These are phyloP conservation scores for Trypanosoma melophagium DNA, from an alignment of 208 protist genomes.

Conservation along the genomic window DNA sequence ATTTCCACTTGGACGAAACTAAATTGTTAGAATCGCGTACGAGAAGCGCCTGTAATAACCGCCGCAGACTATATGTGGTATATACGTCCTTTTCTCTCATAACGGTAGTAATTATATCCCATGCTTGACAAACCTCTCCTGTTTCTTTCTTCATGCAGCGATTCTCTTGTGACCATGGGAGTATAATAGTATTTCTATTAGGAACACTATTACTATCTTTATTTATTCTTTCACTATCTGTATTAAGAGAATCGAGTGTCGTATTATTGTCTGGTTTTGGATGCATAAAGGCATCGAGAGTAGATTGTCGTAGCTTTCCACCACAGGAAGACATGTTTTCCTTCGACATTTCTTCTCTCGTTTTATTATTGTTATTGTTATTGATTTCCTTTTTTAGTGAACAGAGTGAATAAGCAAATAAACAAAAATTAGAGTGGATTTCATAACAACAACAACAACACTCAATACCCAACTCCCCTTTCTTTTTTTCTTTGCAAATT, in stretches of 20 bases:
- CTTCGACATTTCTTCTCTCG: not conserved
- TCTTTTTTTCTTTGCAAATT: not conserved
- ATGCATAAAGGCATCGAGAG: not conserved
- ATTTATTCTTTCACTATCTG: not conserved
- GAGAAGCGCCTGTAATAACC: conserved; percentile 40
- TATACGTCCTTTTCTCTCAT: conserved; percentile 19
- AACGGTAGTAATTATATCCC: conserved; percentile 31
- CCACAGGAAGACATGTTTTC: not conserved
- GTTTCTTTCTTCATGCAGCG: not conserved
- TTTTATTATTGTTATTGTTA: no score
- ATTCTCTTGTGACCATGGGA: conserved; percentile 45
- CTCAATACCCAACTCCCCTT: no score
- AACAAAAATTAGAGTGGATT: no score
- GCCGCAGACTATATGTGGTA: conserved; percentile 23
- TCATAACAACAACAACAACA: no score
- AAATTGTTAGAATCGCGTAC: conserved; percentile 15
- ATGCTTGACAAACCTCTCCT: conserved; percentile 20
- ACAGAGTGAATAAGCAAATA: no score
- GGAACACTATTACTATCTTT: not conserved
- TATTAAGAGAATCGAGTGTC: not conserved
- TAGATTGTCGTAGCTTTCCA: conserved; percentile 1
- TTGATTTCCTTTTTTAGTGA: no score
- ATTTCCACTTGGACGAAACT: conserved; percentile 15
- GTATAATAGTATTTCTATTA: conserved; percentile 19
- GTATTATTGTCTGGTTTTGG: not conserved